A percentile compares a stretch with the other conserved stretches of the same genome.
Evolutionary conservation across 2,329 filamentous ascomycete genomes (phyloP).

Genomic region (Biscogniauxia sp.): DNA sequence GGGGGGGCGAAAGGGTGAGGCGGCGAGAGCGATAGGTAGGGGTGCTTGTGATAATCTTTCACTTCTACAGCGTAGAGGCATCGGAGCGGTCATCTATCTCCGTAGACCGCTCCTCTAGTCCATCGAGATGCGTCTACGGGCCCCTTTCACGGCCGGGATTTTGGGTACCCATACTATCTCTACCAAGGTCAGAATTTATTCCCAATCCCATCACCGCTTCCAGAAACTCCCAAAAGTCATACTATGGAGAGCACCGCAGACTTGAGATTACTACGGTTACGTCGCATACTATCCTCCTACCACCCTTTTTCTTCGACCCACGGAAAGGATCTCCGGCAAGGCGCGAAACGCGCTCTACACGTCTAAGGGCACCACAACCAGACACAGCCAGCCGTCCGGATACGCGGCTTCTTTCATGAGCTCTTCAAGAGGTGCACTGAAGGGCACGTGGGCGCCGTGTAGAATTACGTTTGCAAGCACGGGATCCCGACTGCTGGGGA

Average conservation of each 20-base stretch:
- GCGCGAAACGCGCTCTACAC: constrained; percentile 17
- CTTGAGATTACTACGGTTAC: neutral
- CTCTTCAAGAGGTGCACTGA: constrained; percentile 77
- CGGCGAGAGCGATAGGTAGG: neutral
- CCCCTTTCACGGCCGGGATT: neutral
- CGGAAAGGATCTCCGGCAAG: neutral
- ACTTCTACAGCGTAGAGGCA: neutral
- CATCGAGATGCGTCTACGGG: neutral
- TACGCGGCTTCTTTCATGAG: constrained; percentile 81
- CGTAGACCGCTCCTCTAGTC: neutral
- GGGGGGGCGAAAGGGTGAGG: neutral
- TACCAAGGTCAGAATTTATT: neutral
- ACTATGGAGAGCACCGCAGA: neutral
- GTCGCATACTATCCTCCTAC: neutral
- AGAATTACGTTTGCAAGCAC: constrained; percentile 81
- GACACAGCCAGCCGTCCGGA: constrained; percentile 86
- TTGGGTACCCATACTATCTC: neutral
- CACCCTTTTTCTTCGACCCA: neutral
- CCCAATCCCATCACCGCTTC: neutral
- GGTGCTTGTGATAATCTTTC: neutral
- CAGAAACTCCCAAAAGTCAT: neutral
- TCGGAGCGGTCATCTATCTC: neutral
- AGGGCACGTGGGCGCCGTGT: constrained; percentile 81
- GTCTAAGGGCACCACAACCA: constrained; percentile 72
- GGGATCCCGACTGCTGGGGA: constrained; percentile 81